These are phyloP conservation scores for Russula foetens DNA, from an alignment of 768 basidiomycete genomes.

Conservation along the genomic window DNA sequence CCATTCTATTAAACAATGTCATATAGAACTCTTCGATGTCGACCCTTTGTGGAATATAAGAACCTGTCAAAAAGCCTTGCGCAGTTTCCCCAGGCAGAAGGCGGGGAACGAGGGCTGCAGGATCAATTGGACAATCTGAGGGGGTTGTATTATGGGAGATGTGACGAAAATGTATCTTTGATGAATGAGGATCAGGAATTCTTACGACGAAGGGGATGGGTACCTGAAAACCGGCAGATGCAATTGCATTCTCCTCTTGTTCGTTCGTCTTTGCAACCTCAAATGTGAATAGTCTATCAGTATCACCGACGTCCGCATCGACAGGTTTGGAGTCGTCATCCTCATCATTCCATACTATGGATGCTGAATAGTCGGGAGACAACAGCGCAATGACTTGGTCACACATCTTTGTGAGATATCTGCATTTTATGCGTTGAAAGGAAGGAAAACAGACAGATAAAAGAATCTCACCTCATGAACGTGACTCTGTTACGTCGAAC, in stretches of 20 bases:
- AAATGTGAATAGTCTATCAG: constrained; percentile 44
- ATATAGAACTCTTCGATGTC: not conserved
- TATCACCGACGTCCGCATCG: constrained; percentile 35
- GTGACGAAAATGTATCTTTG: not conserved
- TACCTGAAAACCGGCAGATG: constrained; percentile 41
- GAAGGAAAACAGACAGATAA: not conserved
- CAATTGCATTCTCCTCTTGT: constrained; percentile 42
- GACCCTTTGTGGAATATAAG: not conserved
- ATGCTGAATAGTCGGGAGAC: constrained; percentile 37
- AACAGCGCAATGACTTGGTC: constrained; percentile 48
- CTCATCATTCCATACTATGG: constrained; percentile 39
- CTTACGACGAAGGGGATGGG: not conserved
- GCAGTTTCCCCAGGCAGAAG: constrained; percentile 17
- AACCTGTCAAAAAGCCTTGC: constrained; percentile 15
- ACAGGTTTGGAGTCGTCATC: constrained; percentile 20
- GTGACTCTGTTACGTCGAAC: constrained; percentile 46
- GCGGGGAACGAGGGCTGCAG: not conserved
- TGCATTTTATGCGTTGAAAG: not conserved
- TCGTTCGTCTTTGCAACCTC: constrained; percentile 49
- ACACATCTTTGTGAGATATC: constrained; percentile 25
- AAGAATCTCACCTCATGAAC: constrained; percentile 46
- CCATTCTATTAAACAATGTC: not conserved
- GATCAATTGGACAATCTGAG: not conserved
- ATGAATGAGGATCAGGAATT: not conserved
- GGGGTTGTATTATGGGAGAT: not conserved